Evolutionary conservation across 1,139 yeast species (phyloP).

Genomic region (Hansenula anomala): DNA sequence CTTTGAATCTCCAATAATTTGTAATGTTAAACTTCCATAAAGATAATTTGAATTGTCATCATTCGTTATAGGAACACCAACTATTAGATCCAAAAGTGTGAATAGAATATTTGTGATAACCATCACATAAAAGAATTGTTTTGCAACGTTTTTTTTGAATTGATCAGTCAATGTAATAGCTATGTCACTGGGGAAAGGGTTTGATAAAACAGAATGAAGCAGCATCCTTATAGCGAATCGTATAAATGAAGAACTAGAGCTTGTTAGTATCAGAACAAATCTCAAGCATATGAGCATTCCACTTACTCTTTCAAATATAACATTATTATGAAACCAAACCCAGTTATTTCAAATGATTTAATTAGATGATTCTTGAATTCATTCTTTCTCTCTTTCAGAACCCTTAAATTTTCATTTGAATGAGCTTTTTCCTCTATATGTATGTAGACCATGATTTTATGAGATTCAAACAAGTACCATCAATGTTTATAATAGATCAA

Average conservation of each 20-base stretch:
- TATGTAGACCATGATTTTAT: slow-evolving; percentile 3
- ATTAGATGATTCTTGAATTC: slow-evolving; percentile 21
- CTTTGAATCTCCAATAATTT: slow-evolving; percentile 38
- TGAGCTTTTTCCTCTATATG: slow-evolving; percentile 10
- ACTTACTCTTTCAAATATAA: slow-evolving; percentile 23
- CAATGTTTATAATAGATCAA: no score
- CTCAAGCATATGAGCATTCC: no score
- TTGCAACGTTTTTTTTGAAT: slow-evolving; percentile 14
- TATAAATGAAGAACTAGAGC: slow-evolving; percentile 15
- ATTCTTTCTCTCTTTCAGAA: slow-evolving; percentile 22
- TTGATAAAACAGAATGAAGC: slow-evolving; percentile 26
- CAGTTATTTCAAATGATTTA: slow-evolving; percentile 19
- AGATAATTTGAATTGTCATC: slow-evolving; percentile 16
- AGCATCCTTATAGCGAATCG: slow-evolving; percentile 19
- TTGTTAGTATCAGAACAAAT: slow-evolving; percentile 1
- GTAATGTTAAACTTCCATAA: slow-evolving; percentile 32
- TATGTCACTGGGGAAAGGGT: slow-evolving; percentile 28
- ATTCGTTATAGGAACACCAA: slow-evolving; percentile 25
- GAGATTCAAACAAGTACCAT: no score
- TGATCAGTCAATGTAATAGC: slow-evolving; percentile 15
- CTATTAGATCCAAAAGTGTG: slow-evolving; percentile 21
- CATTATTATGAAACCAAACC: slow-evolving; percentile 24
- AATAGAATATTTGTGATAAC: slow-evolving; percentile 10
- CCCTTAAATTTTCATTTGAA: slow-evolving; percentile 19
- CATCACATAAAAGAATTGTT: slow-evolving; percentile 13